Evolutionary conservation across 139 green algal genomes (phyloP).

Genomic region (Auxenochlorella pyrenoidosa): DNA sequence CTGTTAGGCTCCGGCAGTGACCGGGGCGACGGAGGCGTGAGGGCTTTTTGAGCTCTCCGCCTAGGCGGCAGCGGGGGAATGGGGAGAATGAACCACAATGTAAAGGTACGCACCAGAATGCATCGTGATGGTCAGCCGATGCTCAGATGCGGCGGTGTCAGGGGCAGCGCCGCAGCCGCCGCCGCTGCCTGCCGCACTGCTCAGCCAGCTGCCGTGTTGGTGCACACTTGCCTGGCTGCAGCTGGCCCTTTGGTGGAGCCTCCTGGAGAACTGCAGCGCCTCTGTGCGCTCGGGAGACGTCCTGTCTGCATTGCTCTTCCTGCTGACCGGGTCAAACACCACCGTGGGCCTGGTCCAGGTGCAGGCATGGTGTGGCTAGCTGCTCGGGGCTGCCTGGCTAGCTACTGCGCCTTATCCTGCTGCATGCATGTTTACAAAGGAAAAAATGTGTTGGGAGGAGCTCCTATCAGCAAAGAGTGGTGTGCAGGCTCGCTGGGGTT

Average conservation of each 20-base stretch:
- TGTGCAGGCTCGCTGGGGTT: background rate
- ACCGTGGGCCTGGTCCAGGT: conserved; percentile 48
- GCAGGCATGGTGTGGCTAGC: background rate
- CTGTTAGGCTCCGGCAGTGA: too few species aligned
- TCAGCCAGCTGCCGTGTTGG: too few species aligned
- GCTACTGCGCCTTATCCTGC: background rate
- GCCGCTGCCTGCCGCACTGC: background rate
- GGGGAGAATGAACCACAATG: conserved; percentile 15
- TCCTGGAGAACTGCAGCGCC: conserved; percentile 46
- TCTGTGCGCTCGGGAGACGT: conserved; percentile 50
- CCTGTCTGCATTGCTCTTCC: conserved; percentile 47
- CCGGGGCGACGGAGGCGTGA: too few species aligned
- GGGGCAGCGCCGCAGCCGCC: background rate
- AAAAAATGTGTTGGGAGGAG: too few species aligned
- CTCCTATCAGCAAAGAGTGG: too few species aligned
- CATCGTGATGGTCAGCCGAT: background rate
- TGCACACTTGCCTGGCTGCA: conserved; percentile 16
- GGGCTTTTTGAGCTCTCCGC: too few species aligned
- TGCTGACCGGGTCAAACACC: conserved; percentile 44
- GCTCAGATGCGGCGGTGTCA: background rate
- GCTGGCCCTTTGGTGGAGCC: conserved; percentile 48
- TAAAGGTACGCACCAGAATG: background rate
- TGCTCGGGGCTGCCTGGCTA: background rate
- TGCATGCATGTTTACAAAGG: too few species aligned
- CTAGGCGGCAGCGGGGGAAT: background rate